Evolutionary conservation across 2,329 filamentous ascomycete species (phyloP), one percentile per base, ranked within the genome.

Genomic region (Scopulariopsis brevicaulis): DNA sequence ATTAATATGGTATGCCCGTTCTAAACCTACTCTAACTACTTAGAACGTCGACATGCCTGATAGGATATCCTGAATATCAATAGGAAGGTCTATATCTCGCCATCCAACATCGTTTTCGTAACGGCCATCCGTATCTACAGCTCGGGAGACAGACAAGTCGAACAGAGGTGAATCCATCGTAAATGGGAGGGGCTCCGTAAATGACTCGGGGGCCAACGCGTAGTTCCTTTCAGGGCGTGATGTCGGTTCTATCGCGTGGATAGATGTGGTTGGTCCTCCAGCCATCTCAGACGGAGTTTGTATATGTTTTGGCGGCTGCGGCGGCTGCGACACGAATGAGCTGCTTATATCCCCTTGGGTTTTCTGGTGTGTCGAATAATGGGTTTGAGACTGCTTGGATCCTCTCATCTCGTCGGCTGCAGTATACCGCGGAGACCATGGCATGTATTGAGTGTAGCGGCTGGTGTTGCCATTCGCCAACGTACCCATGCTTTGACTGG

Each of bases 41-140:
- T 28, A 58, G 32, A 53, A 58, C 15, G 50, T 53, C 35, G 56
- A 35, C n/a, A 57, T 20, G n/a, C 53, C 58, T 12, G 58, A 35
- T 24, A 59, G 43, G 1, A 57, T 37, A 43, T 59, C 58, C 18
- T 59, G 54, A 14, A 59, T 43, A 56, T 57, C 58, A 28, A 32
- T 46, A 34, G 58, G 58, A 18, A 59, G 14, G 22, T 59, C 54
- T 4, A 56, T 40, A 20, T 53, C 50, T 22, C 58, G 40, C 58
- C 58, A 60, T 40, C 54, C 55, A 55, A 58, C 53, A 1, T 50
- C 54, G 7, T 11, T 20, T 4, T 37, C 34, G 8, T 22, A 10
- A 22, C 15, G 43, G 15, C 43, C 43, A 11, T 22, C 43, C 35
- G 43, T 18, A n/a, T 40, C 24, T 32, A 20, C 28, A 1, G 28